Percentiles rank a stretch among this genome's conserved stretches.
phyloP scores from a whole-genome alignment of 2,329 filamentous ascomycete genomes.

The Colletotrichum magnum region DNA sequence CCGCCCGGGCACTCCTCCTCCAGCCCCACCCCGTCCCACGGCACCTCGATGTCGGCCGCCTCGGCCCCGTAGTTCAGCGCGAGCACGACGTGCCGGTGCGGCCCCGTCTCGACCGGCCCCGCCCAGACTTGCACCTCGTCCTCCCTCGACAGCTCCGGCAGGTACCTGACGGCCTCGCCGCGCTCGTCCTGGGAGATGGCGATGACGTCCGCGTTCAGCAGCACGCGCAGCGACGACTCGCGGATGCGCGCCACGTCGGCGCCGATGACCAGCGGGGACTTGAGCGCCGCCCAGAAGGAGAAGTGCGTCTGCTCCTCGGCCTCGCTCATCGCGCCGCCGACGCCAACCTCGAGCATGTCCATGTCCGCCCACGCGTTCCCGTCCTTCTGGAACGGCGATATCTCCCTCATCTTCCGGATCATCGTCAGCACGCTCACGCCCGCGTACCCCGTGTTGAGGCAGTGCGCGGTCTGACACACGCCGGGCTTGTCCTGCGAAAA shows the following conservation, averaged over 20 bases:
- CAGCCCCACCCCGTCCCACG: conserved; percentile 18
- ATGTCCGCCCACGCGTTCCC: conserved; percentile 51
- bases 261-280: conserved; percentile 60
- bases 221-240: conserved; percentile 35
- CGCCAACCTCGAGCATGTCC: conserved; percentile 59
- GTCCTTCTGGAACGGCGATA: conserved; percentile 48
- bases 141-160: conserved; percentile 44
- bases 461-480: conserved; percentile 50
- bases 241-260: conserved; percentile 52
- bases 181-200: conserved; percentile 53
- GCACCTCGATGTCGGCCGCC: conserved; percentile 32
- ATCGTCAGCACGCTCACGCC: conserved; percentile 49
- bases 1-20: conserved; percentile 1
- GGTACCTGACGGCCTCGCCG: conserved; percentile 45
- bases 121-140: conserved; percentile 47
- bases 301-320: conserved; percentile 59
- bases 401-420: conserved; percentile 52
- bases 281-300: conserved; percentile 61
- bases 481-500: conserved; percentile 45
- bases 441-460: conserved; percentile 52
- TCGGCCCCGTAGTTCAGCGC: conserved; percentile 40
- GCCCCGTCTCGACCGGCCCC: conserved; percentile 42
- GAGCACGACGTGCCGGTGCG: conserved; percentile 32
- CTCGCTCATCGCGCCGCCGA: conserved; percentile 44
- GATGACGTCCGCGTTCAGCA: conserved; percentile 43